Conservation (phyloP, 2,329 filamentous ascomycete genomes). For the Penicillium fuscoglaucum region DNA sequence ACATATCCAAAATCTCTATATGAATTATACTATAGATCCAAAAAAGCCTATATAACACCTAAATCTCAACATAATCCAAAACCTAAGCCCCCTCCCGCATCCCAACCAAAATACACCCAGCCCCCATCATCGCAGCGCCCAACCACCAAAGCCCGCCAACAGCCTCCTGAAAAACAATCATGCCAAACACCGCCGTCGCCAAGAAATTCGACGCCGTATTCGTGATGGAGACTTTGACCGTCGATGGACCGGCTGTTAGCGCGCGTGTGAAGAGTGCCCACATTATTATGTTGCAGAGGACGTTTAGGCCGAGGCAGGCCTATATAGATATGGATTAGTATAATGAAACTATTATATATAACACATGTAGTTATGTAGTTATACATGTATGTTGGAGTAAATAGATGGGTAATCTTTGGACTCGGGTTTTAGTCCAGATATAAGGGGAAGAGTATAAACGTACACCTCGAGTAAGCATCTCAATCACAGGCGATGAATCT, state of each 20-base stretch:
- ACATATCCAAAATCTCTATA: neutral
- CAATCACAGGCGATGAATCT: constrained; percentile 44
- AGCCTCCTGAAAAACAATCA: constrained; percentile 58
- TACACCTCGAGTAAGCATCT: constrained; percentile 55
- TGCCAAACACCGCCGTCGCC: constrained; percentile 59
- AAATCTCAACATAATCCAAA: neutral
- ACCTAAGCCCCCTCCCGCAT: constrained; percentile 51
- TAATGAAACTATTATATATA: constrained; percentile 17
- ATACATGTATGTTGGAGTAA: neutral
- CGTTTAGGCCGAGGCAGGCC: constrained; percentile 62
- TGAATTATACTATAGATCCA: neutral
- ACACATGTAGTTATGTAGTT: neutral
- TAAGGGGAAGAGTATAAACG: constrained; percentile 24
- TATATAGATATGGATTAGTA: constrained; percentile 25
- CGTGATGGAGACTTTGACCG: constrained; percentile 63
- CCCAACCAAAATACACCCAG: constrained; percentile 64
- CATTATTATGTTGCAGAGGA: constrained; percentile 64
- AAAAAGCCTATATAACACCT: neutral
- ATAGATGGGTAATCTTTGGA: neutral
- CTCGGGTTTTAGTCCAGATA: neutral
- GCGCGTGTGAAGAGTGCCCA: constrained; percentile 66
- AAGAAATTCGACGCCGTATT: constrained; percentile 66
- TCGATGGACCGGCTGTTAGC: constrained; percentile 59
- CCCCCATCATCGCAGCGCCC: constrained; percentile 60
- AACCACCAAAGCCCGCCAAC: constrained; percentile 62